phyloP scores from a whole-genome alignment of 495 filamentous ascomycete species.

The Penicillium arizonense region DNA sequence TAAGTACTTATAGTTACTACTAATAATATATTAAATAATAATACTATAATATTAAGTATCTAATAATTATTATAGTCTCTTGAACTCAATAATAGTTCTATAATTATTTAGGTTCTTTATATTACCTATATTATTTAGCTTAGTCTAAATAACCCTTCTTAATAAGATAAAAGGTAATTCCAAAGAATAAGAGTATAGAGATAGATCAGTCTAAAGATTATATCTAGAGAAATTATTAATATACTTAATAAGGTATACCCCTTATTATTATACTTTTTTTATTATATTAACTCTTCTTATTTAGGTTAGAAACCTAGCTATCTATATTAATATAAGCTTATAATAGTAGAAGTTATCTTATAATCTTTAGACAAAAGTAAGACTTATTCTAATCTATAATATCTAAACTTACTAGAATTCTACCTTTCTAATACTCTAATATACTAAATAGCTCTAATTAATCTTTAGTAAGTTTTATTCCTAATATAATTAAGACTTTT shows the following conservation, averaged over 20 bases:
- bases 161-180: neutral
- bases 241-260: neutral
- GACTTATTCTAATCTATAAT: neutral
- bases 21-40: slow-evolving; percentile 5
- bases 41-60: neutral
- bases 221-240: neutral
- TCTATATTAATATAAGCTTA: neutral
- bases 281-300: neutral
- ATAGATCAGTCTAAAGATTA: neutral
- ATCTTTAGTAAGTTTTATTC: neutral
- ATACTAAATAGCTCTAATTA: neutral
- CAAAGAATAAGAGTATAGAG: neutral
- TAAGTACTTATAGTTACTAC: neutral
- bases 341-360: neutral
- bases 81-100: slow-evolving; percentile 2
- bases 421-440: neutral
- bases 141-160: slow-evolving; percentile 3
- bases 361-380: neutral
- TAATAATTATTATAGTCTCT: neutral
- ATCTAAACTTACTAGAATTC: neutral
- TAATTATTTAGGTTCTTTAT: neutral
- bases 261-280: neutral
- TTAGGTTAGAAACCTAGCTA: neutral
- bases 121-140: neutral
- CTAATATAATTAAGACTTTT: neutral